These are phyloP conservation scores for Nicotiana rustica DNA, from an alignment of 305 asterid genomes.

Conservation along the genomic window DNA sequence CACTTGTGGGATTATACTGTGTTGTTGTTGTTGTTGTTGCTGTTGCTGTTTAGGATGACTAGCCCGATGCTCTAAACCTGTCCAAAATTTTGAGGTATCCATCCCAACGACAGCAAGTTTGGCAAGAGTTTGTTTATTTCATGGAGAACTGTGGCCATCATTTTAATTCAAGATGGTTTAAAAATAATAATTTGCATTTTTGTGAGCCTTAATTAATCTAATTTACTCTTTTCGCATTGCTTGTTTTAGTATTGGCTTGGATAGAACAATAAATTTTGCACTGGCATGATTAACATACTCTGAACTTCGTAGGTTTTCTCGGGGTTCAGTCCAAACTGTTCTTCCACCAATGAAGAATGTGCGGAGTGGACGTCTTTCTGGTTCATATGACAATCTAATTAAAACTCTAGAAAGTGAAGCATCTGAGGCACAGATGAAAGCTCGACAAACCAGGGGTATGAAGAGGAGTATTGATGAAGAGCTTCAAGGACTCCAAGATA, in stretches of 20 bases:
- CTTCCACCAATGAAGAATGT: constrained; percentile 76
- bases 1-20: too few relatives aligned
- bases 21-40: too few relatives aligned
- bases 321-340: constrained; percentile 82
- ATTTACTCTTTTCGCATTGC: not conserved
- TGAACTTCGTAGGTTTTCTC: constrained; percentile 72
- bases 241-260: constrained; percentile 5
- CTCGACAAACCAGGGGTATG: constrained; percentile 53
- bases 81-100: not conserved
- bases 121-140: constrained; percentile 22
- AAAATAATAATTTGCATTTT: not conserved
- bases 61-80: not conserved
- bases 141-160: constrained; percentile 1
- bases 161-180: constrained; percentile 4
- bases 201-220: constrained; percentile 16
- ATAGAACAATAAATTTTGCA: constrained; percentile 18
- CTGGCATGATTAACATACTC: constrained; percentile 19
- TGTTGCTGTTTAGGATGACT: not conserved
- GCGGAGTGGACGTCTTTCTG: constrained; percentile 83
- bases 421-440: constrained; percentile 51
- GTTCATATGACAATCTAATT: constrained; percentile 83
- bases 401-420: constrained; percentile 64
- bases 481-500: constrained; percentile 51
- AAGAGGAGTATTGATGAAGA: constrained; percentile 72
- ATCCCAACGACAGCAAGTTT: not conserved